Conservation (phyloP, 1,284 basidiomycete genomes). For the Malassezia arunalokei region DNA sequence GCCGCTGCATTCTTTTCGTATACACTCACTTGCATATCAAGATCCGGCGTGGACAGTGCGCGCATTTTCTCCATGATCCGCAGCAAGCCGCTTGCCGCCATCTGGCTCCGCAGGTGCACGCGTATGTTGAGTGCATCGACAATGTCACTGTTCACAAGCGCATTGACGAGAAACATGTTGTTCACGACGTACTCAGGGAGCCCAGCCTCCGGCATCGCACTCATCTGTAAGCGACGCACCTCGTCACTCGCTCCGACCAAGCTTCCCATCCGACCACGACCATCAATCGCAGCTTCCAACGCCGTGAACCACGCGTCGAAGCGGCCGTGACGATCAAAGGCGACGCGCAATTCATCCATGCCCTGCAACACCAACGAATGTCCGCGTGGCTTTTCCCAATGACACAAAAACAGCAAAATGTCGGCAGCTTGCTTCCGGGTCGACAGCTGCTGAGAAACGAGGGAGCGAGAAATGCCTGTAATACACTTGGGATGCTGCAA, state of each 20-base stretch:
- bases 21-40: constrained; percentile 60
- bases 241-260: constrained; percentile 86
- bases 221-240: constrained; percentile 52
- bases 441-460: constrained; percentile 69
- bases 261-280: constrained; percentile 87
- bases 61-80: constrained; percentile 63
- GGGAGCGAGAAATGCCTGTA: constrained; percentile 66
- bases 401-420: constrained; percentile 53
- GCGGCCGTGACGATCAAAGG: constrained; percentile 44
- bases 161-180: constrained; percentile 37
- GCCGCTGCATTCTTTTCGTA: constrained; percentile 62
- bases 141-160: constrained; percentile 36
- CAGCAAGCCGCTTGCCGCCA: constrained; percentile 73
- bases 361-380: constrained; percentile 50
- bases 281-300: constrained; percentile 64
- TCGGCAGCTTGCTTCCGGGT: constrained; percentile 73
- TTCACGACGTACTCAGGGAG: constrained; percentile 51
- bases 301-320: constrained; percentile 86
- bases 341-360: constrained; percentile 46
- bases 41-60: constrained; percentile 55
- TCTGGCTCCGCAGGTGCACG: constrained; percentile 70
- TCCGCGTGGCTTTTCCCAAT: constrained; percentile 49
- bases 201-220: constrained; percentile 63
- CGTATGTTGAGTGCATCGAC: constrained; percentile 57
- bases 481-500: constrained; percentile 66